phyloP scores from a whole-genome alignment of 2,329 filamentous ascomycete genomes.

The Aspergillus tanneri region DNA sequence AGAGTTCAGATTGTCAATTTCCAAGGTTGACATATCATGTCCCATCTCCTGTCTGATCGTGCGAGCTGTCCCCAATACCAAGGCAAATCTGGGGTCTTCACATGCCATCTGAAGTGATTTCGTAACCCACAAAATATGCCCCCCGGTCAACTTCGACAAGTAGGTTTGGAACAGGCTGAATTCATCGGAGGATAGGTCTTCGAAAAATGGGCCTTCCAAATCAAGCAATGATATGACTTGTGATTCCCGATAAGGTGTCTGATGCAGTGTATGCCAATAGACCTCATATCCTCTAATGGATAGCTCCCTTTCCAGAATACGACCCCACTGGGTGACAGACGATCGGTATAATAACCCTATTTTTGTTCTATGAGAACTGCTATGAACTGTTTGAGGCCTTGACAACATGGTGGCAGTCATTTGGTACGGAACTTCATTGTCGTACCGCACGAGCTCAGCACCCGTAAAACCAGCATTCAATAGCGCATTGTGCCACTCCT shows the following conservation, averaged over 20 bases:
- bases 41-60: not conserved
- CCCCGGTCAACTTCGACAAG: not conserved
- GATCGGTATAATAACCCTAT: not conserved
- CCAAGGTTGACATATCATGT: conserved; percentile 22
- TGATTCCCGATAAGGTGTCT: not conserved
- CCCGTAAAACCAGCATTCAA: conserved; percentile 3
- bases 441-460: not conserved
- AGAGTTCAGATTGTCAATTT: conserved; percentile 19
- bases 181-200: not conserved
- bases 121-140: conserved; percentile 10
- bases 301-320: not conserved
- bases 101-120: conserved; percentile 1
- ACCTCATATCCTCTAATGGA: not conserved
- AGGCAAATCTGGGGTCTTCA: conserved; percentile 23
- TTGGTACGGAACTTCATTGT: not conserved
- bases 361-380: not conserved
- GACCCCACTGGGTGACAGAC: too few relatives aligned
- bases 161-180: not conserved
- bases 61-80: conserved; percentile 6
- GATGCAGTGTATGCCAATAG: too few relatives aligned
- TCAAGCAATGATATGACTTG: conserved; percentile 10
- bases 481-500: conserved; percentile 4
- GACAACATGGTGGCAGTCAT: not conserved
- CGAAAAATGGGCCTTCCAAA: not conserved
- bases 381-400: not conserved